These are phyloP conservation scores for Hansenula sp. DNA, from an alignment of 1,139 yeast genomes.

Conservation along the genomic window DNA sequence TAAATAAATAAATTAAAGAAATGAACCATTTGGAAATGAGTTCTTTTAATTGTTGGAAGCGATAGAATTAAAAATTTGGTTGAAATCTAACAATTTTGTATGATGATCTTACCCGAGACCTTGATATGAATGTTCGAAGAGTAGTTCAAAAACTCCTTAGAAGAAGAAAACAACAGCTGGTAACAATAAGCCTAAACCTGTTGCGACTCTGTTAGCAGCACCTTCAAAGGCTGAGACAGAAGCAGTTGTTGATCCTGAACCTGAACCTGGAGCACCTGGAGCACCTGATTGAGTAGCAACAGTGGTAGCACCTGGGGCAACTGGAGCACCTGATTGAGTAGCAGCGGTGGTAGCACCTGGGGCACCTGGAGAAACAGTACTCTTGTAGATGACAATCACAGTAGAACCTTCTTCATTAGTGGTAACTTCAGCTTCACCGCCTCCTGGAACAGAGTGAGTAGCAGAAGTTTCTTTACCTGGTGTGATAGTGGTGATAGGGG, in stretches of 20 bases:
- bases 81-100: too few species aligned
- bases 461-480: neutral
- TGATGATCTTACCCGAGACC: too few species aligned
- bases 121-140: too few species aligned
- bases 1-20: too few species aligned
- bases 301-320: neutral
- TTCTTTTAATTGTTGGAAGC: neutral
- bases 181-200: slow-evolving; percentile 1
- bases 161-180: slow-evolving; percentile 1
- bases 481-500: neutral
- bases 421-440: neutral
- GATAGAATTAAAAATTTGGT: too few species aligned
- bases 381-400: neutral
- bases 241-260: neutral
- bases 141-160: neutral
- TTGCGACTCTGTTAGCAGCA: neutral
- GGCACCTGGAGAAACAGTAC: too few species aligned
- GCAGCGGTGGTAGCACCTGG: neutral
- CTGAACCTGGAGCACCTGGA: too few species aligned
- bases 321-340: neutral
- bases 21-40: too few species aligned
- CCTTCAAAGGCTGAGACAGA: slow-evolving; percentile 1
- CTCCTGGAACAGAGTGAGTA: too few species aligned
- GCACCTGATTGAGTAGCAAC: neutral
- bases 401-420: neutral